A percentile compares a stretch with the other conserved stretches of the same genome.
Evolutionary conservation across 352 stramenopile species (phyloP).

Genomic region (Globisporangium viniferum): DNA sequence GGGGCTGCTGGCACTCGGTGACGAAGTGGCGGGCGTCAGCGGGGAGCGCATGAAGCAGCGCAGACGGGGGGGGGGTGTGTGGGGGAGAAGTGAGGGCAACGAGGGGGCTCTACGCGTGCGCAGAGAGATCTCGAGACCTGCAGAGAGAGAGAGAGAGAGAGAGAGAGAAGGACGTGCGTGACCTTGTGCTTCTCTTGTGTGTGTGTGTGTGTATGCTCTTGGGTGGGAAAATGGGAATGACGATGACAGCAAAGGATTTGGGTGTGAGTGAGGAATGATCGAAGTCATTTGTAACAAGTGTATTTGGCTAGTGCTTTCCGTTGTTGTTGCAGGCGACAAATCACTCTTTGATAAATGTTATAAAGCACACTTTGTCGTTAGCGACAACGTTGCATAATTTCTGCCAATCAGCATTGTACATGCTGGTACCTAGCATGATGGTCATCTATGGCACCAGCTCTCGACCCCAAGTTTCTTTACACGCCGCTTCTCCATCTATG

Average conservation of each 20-base stretch:
- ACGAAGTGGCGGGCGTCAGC: conserved; percentile 1
- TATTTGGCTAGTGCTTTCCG: not conserved
- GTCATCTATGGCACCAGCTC: not conserved
- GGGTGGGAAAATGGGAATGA: conserved; percentile 2
- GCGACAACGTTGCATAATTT: not conserved
- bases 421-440: not conserved
- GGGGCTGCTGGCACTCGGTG: not conserved
- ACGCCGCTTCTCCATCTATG: no score
- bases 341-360: not conserved
- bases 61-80: not conserved
- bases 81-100: not conserved
- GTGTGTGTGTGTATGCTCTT: not conserved
- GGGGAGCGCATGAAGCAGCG: conserved; percentile 17
- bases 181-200: not conserved
- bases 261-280: not conserved
- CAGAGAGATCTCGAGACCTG: conserved; percentile 1
- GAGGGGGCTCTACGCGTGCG: not conserved
- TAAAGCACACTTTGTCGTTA: not conserved
- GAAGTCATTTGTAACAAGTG: not conserved
- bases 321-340: not conserved
- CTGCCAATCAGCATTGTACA: not conserved
- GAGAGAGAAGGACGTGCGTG: not conserved
- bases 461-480: not conserved
- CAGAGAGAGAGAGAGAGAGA: no score
- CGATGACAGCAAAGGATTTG: not conserved